Evolutionary conservation across 2,329 filamentous ascomycete genomes (phyloP), one percentile per base, ranked within the genome.

Genomic region (Claviceps pusilla): DNA sequence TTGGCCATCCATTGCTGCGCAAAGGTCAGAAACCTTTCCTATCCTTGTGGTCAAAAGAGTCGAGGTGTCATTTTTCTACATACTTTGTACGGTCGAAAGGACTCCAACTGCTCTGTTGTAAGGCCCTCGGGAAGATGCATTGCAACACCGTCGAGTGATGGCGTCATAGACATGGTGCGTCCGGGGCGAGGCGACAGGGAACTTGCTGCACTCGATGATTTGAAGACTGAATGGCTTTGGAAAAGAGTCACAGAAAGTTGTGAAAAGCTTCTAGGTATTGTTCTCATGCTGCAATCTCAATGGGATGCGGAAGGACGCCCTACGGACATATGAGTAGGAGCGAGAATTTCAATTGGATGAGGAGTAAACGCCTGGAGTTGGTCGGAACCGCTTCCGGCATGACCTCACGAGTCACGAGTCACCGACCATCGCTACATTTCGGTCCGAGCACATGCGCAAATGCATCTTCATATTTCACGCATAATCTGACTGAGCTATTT

Each of bases 1-100:
- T 69, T 77, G 3, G 64, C 59, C 55, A 78, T 64, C 78, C 78
- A 81, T 50, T 66, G 68, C 76, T 78, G 28, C 6, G 1, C 5
- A 1, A 9, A 5, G 7, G 24, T 56, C 10, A 37, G 39, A 45
- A 5, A 46, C 19, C 16, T 12, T 41, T 1, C 14, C n/a, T 16
- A 12, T 12, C 16, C 3, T 41, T 50, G 10, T 16, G 2, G 12
- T 2, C n/a, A 12, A 3, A 47, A 16, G 7, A 10, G 10, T 50
- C 33, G 4, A 42, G 41, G 5, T 33, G 39, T 19, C 9, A 29
- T 7, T 10, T 16, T 54, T 62, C 59, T 35, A 12, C 11, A 7
- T 43, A 75, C 75, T 14, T 69, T 72, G 61, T 78, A 78, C 0
- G 76, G 74, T 4, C 66, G 63, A 59, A 77, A 78, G 12, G 60